Conservation (phyloP, 345 rosid species). For the Xanthoceras sorbifolium region DNA sequence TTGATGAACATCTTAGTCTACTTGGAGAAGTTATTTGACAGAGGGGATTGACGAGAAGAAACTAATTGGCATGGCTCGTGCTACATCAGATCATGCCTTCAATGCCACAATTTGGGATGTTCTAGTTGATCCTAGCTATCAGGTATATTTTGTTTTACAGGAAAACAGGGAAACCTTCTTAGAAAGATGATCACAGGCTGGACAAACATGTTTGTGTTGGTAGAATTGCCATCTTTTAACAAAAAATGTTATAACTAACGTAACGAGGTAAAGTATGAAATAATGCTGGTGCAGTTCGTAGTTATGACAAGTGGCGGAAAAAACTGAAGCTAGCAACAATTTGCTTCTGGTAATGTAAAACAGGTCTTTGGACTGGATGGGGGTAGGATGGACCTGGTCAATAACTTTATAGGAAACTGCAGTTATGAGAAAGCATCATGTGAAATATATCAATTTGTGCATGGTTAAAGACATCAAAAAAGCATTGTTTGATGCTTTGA, state of each 20-base stretch:
- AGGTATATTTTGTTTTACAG: conserved; percentile 46
- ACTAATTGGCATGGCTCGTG: conserved; percentile 98
- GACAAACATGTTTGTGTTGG: background rate
- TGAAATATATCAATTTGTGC: background rate
- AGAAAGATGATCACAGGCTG: background rate
- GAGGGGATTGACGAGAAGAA: conserved; percentile 66
- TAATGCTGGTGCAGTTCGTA: background rate
- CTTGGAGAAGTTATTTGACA: conserved; percentile 94
- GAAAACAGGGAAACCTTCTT: background rate
- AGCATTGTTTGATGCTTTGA: background rate
- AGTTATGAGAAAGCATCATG: background rate
- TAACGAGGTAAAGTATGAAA: background rate
- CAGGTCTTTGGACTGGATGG: background rate
- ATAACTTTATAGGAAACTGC: background rate
- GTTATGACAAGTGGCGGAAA: background rate
- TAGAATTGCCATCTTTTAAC: background rate
- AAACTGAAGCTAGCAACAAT: background rate
- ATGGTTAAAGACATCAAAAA: background rate
- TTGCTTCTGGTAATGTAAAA: conserved; percentile 8
- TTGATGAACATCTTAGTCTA: conserved; percentile 88
- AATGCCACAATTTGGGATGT: conserved; percentile 99
- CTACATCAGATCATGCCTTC: conserved; percentile 96
- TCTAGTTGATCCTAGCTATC: conserved; percentile 93
- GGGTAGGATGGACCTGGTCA: background rate
- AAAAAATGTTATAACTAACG: background rate